Evolutionary conservation across 2,329 filamentous ascomycete species (phyloP).

Genomic region (Xylariaceae sp.): DNA sequence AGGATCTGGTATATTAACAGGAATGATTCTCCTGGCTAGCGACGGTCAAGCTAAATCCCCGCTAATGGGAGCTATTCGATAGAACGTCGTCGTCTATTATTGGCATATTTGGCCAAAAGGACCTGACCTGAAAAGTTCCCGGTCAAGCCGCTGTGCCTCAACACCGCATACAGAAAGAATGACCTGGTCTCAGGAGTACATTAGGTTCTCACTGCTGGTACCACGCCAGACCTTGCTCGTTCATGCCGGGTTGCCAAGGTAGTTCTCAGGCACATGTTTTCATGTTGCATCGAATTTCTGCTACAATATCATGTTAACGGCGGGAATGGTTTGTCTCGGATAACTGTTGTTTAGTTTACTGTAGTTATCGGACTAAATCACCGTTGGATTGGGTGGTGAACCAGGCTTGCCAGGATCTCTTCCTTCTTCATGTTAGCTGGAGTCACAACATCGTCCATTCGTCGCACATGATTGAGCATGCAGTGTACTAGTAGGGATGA

Average conservation of each 20-base stretch:
- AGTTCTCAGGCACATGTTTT: too few relatives aligned
- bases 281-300: too few relatives aligned
- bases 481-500: not conserved
- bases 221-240: not conserved
- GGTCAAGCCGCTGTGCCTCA: slow-evolving; percentile 6
- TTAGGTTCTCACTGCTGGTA: not conserved
- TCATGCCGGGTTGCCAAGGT: not conserved
- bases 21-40: too few relatives aligned
- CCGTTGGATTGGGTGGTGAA: not conserved
- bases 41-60: too few relatives aligned
- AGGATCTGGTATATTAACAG: too few relatives aligned
- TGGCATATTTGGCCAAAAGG: not conserved
- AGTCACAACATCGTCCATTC: not conserved
- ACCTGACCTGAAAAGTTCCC: too few relatives aligned
- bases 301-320: too few relatives aligned
- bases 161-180: slow-evolving; percentile 3
- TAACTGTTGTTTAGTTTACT: too few relatives aligned
- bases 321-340: too few relatives aligned
- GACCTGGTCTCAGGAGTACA: not conserved
- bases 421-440: not conserved
- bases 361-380: too few relatives aligned
- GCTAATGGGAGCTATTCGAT: too few relatives aligned
- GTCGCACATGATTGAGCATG: not conserved
- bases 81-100: too few relatives aligned
- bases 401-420: not conserved